A percentile compares a stretch with the other conserved stretches of the same genome.
These are phyloP conservation scores for Colletotrichum phormii DNA, from an alignment of 2,329 filamentous ascomycete genomes.

Conservation along the genomic window DNA sequence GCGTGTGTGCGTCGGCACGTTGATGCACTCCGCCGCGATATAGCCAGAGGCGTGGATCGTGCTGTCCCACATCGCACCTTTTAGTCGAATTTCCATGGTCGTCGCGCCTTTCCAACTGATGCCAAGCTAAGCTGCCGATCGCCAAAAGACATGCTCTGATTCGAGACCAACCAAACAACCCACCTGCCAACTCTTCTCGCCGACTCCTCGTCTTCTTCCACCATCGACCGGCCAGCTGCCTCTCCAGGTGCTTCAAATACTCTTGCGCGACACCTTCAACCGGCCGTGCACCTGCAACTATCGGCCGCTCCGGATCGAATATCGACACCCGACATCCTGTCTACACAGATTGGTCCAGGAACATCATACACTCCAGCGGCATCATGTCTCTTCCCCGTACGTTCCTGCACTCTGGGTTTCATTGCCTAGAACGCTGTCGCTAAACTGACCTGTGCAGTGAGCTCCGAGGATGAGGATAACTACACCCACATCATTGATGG, in stretches of 20 bases:
- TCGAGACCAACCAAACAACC: conserved; percentile 6
- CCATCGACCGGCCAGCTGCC: conserved; percentile 9
- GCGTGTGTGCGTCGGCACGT: conserved; percentile 16
- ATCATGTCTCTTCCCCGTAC: conserved; percentile 36
- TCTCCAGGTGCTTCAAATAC: background rate
- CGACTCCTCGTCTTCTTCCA: conserved; percentile 7
- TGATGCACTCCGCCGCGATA: conserved; percentile 28
- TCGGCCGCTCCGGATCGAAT: background rate
- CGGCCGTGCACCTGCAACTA: background rate
- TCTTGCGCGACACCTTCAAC: background rate
- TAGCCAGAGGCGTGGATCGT: conserved; percentile 31
- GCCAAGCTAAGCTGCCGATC: background rate
- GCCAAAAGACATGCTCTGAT: conserved; percentile 32
- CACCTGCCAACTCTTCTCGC: conserved; percentile 3
- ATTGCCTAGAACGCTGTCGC: background rate
- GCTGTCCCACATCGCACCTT: conserved; percentile 5
- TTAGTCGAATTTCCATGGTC: background rate
- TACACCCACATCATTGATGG: conserved; percentile 71
- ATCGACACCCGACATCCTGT: background rate
- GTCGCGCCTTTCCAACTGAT: conserved; percentile 1
- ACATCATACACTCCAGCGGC: conserved; percentile 6
- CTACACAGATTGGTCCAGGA: background rate
- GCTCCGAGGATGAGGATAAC: conserved; percentile 58
- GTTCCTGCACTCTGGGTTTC: background rate
- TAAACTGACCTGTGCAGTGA: conserved; percentile 51